Evolutionary conservation across 1,284 basidiomycete genomes (phyloP).

Genomic region (Polyporus tsugae): DNA sequence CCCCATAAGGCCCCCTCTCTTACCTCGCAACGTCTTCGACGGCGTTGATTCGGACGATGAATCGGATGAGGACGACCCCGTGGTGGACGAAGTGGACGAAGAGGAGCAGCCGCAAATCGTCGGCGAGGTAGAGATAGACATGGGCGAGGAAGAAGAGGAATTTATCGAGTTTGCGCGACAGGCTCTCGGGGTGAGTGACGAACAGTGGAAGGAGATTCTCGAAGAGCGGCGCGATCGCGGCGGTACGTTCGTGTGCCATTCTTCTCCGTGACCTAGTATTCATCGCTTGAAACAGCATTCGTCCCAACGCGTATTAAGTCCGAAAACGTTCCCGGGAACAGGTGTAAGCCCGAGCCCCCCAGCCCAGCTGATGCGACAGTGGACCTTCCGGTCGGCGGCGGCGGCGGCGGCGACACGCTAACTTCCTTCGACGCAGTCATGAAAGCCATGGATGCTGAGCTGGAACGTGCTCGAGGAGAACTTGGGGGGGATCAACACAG

Average conservation of each 20-base stretch:
- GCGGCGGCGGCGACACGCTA: slow-evolving; percentile 57
- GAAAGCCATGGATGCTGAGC: slow-evolving; percentile 91
- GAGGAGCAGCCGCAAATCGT: slow-evolving; percentile 82
- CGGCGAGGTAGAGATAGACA: slow-evolving; percentile 86
- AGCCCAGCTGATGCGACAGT: neutral
- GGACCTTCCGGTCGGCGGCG: slow-evolving; percentile 1
- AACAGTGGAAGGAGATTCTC: slow-evolving; percentile 86
- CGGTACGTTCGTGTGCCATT: slow-evolving; percentile 56
- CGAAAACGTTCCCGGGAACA: slow-evolving; percentile 19
- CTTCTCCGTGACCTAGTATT: neutral
- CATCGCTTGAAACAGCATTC: slow-evolving; percentile 59
- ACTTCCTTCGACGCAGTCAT: slow-evolving; percentile 94
- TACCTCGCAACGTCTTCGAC: slow-evolving; percentile 83
- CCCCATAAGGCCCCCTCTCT: slow-evolving; percentile 75
- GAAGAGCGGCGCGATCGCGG: slow-evolving; percentile 77
- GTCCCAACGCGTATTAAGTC: slow-evolving; percentile 59
- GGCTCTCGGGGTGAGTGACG: slow-evolving; percentile 84
- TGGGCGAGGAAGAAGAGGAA: slow-evolving; percentile 90
- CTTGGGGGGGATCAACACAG: no score
- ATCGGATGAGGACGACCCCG: slow-evolving; percentile 66
- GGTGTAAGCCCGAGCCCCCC: no score
- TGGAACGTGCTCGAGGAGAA: slow-evolving; percentile 54
- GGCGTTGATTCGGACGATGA: slow-evolving; percentile 89
- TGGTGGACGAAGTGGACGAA: slow-evolving; percentile 69
- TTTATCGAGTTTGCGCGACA: slow-evolving; percentile 93